Conservation (phyloP, 768 basidiomycete genomes). For the Boletus edulis region DNA sequence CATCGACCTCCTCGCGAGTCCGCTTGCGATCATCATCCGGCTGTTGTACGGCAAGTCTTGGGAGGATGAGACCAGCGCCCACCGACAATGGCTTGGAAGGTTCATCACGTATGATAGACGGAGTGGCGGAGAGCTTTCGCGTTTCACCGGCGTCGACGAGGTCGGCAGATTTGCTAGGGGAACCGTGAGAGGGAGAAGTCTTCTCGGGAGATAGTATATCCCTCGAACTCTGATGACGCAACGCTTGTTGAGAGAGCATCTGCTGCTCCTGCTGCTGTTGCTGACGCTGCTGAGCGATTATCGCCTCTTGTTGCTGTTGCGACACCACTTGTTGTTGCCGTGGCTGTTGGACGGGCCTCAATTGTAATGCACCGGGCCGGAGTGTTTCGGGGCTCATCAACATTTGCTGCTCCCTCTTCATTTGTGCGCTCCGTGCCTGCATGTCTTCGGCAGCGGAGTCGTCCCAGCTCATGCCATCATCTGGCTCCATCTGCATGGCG, state of each 20-base stretch:
- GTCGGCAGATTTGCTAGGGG: constrained; percentile 46
- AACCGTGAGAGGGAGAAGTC: constrained; percentile 28
- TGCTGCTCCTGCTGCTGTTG: constrained; percentile 35
- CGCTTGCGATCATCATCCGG: constrained; percentile 56
- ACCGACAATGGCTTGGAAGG: constrained; percentile 23
- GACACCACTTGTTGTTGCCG: constrained; percentile 3
- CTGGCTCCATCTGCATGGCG: constrained; percentile 55
- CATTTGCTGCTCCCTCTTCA: constrained; percentile 21
- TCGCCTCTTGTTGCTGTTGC: constrained; percentile 27
- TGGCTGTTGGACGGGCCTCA: constrained; percentile 16
- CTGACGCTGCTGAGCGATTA: constrained; percentile 34
- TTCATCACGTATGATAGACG: constrained; percentile 65
- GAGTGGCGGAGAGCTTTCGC: constrained; percentile 73
- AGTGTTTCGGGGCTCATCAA: constrained; percentile 33
- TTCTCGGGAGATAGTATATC: constrained; percentile 42
- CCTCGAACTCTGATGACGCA: constrained; percentile 46
- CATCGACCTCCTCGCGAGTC: constrained; percentile 48
- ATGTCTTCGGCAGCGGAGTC: constrained; percentile 59
- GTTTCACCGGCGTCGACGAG: constrained; percentile 72
- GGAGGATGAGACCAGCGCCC: constrained; percentile 29
- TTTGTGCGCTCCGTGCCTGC: constrained; percentile 34
- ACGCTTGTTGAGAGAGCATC: constrained; percentile 23
- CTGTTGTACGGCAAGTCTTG: constrained; percentile 42
- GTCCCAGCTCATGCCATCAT: constrained; percentile 90
- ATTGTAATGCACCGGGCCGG: constrained; percentile 33